These are phyloP conservation scores for Psilocybe azurescens DNA, from an alignment of 768 basidiomycete genomes.

Conservation along the genomic window DNA sequence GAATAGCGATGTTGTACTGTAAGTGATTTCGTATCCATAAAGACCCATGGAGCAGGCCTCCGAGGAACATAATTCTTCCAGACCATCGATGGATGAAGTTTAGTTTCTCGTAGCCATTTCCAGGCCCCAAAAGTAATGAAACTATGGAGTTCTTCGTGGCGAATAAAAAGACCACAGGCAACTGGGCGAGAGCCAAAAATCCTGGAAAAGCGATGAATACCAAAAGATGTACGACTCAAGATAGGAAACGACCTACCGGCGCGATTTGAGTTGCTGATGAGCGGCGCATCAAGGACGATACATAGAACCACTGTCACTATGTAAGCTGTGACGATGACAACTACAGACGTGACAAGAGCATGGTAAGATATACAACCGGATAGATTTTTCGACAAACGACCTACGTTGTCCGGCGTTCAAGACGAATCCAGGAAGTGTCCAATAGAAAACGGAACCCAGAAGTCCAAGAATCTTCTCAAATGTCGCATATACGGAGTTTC, in stretches of 20 bases:
- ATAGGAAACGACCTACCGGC: slow-evolving; percentile 52
- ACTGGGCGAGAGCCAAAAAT: slow-evolving; percentile 61
- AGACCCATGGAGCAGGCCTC: slow-evolving; percentile 57
- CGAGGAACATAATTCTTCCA: slow-evolving; percentile 59
- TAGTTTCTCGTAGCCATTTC: slow-evolving; percentile 72
- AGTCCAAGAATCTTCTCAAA: slow-evolving; percentile 10
- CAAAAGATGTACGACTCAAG: neutral
- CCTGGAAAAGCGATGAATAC: slow-evolving; percentile 32
- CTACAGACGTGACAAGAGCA: slow-evolving; percentile 34
- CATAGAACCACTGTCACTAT: slow-evolving; percentile 42
- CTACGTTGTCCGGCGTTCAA: slow-evolving; percentile 27
- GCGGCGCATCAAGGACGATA: slow-evolving; percentile 13
- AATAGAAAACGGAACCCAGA: slow-evolving; percentile 19
- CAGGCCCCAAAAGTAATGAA: slow-evolving; percentile 63
- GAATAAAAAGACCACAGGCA: slow-evolving; percentile 66
- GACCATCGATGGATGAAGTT: slow-evolving; percentile 79
- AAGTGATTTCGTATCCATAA: slow-evolving; percentile 84
- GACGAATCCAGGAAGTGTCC: slow-evolving; percentile 27
- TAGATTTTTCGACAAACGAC: slow-evolving; percentile 29
- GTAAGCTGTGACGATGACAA: slow-evolving; percentile 63
- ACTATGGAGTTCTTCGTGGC: slow-evolving; percentile 70
- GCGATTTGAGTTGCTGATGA: slow-evolving; percentile 44
- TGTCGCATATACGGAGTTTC: no score
- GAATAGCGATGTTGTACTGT: slow-evolving; percentile 56
- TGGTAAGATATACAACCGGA: neutral